Conservation (phyloP, 208 protist species). For the Novymonas esmeraldas region DNA sequence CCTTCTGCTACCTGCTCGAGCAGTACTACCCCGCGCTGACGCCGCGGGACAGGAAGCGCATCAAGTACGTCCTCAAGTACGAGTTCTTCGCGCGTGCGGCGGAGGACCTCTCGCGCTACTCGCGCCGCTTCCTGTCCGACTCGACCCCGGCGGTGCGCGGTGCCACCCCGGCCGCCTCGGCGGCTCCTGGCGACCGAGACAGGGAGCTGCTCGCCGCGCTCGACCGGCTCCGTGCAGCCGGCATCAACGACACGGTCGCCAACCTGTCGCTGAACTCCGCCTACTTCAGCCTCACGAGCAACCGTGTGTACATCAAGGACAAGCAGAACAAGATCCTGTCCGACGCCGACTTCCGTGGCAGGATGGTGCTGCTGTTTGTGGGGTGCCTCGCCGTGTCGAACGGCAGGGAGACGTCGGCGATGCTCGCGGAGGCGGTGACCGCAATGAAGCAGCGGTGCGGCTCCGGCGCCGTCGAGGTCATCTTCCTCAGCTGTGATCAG, state of each 20-base stretch:
- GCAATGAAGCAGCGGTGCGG: constrained; percentile 17
- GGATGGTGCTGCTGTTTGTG: constrained; percentile 61
- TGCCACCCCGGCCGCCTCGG: background rate
- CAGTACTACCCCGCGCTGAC: constrained; percentile 30
- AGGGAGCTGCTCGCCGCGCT: constrained; percentile 18
- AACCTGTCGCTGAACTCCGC: constrained; percentile 29
- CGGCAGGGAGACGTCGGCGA: constrained; percentile 36
- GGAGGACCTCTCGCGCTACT: constrained; percentile 50
- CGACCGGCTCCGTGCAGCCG: constrained; percentile 15
- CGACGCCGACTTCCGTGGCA: constrained; percentile 33
- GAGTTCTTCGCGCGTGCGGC: constrained; percentile 69
- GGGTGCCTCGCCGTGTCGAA: constrained; percentile 10
- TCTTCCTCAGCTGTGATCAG: constrained; percentile 66
- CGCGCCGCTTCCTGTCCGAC: constrained; percentile 39
- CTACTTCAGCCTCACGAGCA: constrained; percentile 15
- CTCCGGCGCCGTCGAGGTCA: constrained; percentile 28
- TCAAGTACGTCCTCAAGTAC: constrained; percentile 78
- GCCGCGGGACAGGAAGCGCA: constrained; percentile 39
- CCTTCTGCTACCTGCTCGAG: constrained; percentile 62
- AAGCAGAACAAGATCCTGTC: constrained; percentile 36
- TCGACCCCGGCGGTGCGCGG: background rate
- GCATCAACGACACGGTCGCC: constrained; percentile 33
- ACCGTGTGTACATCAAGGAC: constrained; percentile 40
- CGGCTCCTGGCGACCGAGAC: background rate
- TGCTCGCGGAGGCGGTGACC: constrained; percentile 37